These are phyloP conservation scores for Graphilbum ipis-grandicollis DNA, from an alignment of 2,329 filamentous ascomycete genomes.

Conservation along the genomic window DNA sequence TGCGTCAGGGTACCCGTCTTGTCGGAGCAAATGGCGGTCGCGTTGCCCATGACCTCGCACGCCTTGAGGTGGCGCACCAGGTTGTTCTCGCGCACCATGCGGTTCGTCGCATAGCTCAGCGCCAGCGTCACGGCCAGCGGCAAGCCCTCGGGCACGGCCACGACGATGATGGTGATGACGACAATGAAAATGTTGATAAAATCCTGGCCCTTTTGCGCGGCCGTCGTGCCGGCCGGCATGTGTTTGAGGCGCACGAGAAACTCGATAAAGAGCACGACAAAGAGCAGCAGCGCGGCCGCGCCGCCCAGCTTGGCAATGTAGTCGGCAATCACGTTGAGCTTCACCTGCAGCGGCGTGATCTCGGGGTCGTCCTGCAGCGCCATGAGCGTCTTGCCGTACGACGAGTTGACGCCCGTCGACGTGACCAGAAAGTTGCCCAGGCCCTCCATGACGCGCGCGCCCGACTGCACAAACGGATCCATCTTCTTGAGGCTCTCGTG, in stretches of 20 bases:
- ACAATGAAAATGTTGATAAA: slow-evolving; percentile 65
- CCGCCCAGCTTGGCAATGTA: slow-evolving; percentile 67
- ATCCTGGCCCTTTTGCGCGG: slow-evolving; percentile 61
- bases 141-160: slow-evolving; percentile 62
- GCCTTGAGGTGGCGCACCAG: slow-evolving; percentile 60
- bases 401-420: slow-evolving; percentile 55
- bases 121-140: slow-evolving; percentile 64
- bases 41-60: slow-evolving; percentile 67
- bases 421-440: slow-evolving; percentile 60
- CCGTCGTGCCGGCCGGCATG: slow-evolving; percentile 26
- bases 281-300: slow-evolving; percentile 59
- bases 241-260: slow-evolving; percentile 54
- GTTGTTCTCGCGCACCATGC: slow-evolving; percentile 65
- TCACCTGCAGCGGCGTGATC: slow-evolving; percentile 60
- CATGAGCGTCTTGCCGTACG: slow-evolving; percentile 61
- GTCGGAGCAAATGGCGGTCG: slow-evolving; percentile 42
- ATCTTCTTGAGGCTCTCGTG: slow-evolving; percentile 51
- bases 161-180: slow-evolving; percentile 64
- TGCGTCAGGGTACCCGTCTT: slow-evolving; percentile 52
- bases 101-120: slow-evolving; percentile 58
- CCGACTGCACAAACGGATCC: slow-evolving; percentile 76
- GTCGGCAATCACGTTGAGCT: slow-evolving; percentile 57
- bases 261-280: slow-evolving; percentile 72
- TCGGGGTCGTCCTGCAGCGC: slow-evolving; percentile 56
- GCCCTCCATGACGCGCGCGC: slow-evolving; percentile 59